Evolutionary conservation across 371 early-diverging fungal genomes (phyloP).

Genomic region (Mortierella sp.): DNA sequence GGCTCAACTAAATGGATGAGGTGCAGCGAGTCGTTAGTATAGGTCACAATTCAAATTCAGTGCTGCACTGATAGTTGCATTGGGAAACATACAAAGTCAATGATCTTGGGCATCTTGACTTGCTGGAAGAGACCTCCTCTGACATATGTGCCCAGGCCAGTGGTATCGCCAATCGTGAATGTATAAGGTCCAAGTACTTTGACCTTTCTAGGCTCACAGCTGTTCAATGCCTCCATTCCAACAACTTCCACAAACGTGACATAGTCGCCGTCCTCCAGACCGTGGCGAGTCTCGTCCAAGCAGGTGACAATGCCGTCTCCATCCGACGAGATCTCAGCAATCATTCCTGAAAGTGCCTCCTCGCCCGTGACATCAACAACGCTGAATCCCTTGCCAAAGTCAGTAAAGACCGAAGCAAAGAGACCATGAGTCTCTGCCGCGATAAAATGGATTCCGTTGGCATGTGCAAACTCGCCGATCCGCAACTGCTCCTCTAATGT

Average conservation of each 20-base stretch:
- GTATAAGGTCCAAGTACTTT: slow-evolving; percentile 94
- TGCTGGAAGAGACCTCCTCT: slow-evolving; percentile 93
- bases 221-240: slow-evolving; percentile 93
- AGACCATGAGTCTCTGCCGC: slow-evolving; percentile 94
- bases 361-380: slow-evolving; percentile 97
- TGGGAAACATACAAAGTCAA: slow-evolving; percentile 78
- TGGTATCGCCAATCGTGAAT: slow-evolving; percentile 94
- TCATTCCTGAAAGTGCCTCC: slow-evolving; percentile 92
- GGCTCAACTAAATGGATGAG: slow-evolving; percentile 64
- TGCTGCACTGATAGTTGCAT: neutral
- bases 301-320: slow-evolving; percentile 93
- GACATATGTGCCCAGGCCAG: slow-evolving; percentile 75
- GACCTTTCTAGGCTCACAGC: slow-evolving; percentile 81
- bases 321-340: slow-evolving; percentile 89
- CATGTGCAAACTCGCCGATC: slow-evolving; percentile 90
- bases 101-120: slow-evolving; percentile 89
- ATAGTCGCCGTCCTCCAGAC: slow-evolving; percentile 95
- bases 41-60: no score
- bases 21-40: neutral
- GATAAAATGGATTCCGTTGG: slow-evolving; percentile 91
- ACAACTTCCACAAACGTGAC: slow-evolving; percentile 94
- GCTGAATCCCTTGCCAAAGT: slow-evolving; percentile 94
- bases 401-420: slow-evolving; percentile 96
- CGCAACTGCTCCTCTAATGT: slow-evolving; percentile 84
- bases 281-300: slow-evolving; percentile 96